A percentile compares a stretch with the other conserved stretches of the same genome.
Evolutionary conservation across 768 basidiomycete genomes (phyloP).

Genomic region (Boletus rufocinnamomeus): DNA sequence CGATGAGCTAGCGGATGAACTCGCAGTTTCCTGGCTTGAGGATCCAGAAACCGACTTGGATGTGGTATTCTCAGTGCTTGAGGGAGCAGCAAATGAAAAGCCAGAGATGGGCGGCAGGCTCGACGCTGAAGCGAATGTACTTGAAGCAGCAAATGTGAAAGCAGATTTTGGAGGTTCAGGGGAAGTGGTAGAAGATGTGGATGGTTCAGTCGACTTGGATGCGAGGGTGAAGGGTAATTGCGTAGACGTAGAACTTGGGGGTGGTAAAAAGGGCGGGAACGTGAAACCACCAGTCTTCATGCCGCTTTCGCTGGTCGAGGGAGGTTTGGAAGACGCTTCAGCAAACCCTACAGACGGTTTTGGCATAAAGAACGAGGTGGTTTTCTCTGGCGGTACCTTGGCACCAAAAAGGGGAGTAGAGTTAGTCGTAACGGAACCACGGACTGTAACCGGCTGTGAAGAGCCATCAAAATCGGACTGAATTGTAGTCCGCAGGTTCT

Average conservation of each 20-base stretch:
- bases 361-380: conserved; percentile 32
- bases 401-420: conserved; percentile 15
- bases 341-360: conserved; percentile 35
- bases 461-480: conserved; percentile 56
- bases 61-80: conserved; percentile 9
- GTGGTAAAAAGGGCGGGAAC: conserved; percentile 29
- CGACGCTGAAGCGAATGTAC: conserved; percentile 5
- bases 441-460: conserved; percentile 15
- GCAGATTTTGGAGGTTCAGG: conserved; percentile 32
- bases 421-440: conserved; percentile 10
- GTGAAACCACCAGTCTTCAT: conserved; percentile 26
- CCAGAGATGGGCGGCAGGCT: conserved; percentile 13
- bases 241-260: conserved; percentile 13
- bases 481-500: conserved; percentile 50
- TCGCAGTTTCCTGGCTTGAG: conserved; percentile 16
- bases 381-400: conserved; percentile 21
- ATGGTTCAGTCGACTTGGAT: conserved; percentile 24
- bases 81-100: conserved; percentile 22
- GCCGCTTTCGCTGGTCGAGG: conserved; percentile 22
- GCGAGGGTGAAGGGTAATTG: conserved; percentile 16
- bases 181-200: conserved; percentile 12
- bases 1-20: conserved; percentile 1
- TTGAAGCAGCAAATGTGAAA: conserved; percentile 28
- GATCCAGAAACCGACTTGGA: conserved; percentile 8
- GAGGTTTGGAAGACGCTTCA: conserved; percentile 11